Conservation (phyloP, 352 stramenopile species). For the Phytophthora citrophthora region DNA sequence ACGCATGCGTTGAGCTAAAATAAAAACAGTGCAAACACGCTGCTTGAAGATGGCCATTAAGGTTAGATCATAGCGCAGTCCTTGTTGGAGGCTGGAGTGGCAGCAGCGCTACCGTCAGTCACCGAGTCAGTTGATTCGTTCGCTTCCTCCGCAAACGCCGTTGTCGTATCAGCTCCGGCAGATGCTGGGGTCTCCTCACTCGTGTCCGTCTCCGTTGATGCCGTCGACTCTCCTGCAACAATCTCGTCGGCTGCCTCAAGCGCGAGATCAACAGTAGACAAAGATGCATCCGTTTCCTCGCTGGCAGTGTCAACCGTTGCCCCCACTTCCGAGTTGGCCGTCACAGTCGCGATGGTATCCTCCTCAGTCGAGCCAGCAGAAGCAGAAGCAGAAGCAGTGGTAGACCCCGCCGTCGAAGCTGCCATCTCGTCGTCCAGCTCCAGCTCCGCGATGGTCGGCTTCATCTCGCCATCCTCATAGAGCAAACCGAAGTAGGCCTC, state of each 20-base stretch:
- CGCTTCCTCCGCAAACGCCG: neutral
- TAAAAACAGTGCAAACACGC: conserved; percentile 11
- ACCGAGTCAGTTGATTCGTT: neutral
- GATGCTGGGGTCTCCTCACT: neutral
- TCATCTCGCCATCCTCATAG: conserved; percentile 49
- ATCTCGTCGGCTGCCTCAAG: neutral
- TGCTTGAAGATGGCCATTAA: neutral
- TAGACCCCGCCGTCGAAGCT: neutral
- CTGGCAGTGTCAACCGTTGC: neutral
- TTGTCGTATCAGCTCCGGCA: conserved; percentile 3
- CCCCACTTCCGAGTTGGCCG: neutral
- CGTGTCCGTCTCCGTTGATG: neutral
- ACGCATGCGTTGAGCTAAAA: conserved; percentile 6
- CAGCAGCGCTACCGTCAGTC: neutral
- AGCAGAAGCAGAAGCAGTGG: conserved; percentile 1
- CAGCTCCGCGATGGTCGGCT: conserved; percentile 24
- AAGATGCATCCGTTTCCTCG: conserved; percentile 2
- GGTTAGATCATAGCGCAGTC: conserved; percentile 16
- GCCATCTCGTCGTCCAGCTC: conserved; percentile 6
- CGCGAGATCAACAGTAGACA: neutral
- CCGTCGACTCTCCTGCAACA: neutral
- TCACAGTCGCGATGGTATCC: neutral
- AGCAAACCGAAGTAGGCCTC: conserved; percentile 67
- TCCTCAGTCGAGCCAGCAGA: neutral
- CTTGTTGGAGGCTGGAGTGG: neutral